Evolutionary conservation across 495 filamentous ascomycete species (phyloP), one percentile per base, ranked within the genome.

Genomic region (Podospora sp.): DNA sequence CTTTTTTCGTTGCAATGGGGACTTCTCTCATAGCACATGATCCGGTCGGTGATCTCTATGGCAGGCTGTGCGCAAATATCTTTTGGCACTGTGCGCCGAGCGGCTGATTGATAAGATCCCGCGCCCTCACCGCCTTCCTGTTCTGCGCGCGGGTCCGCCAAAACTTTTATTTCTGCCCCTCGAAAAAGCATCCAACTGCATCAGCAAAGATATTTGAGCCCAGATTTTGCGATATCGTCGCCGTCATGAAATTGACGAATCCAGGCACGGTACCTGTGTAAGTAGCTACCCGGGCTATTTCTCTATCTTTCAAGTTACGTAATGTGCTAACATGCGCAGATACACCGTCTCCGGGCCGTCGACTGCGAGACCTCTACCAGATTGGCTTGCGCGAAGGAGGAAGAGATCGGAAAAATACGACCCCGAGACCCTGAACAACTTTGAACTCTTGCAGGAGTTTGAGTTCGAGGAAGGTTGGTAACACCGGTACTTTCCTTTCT

Each of bases 381-480:
- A 99, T 81, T 99, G 96, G 85, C 90, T 98, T 62, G 89, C 92
- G 14, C 86, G 93, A 66, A 92, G 94, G 60, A 85, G 94, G 71
- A 98, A 97, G 82, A 87, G 93, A 76, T 96, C 92, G 70, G 83
- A 97, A 69, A 98, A 97, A 78, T 89, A 93, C 66, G 95, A 98
- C 73, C 87, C 91, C 58, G 94, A 97, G 70, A 97, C 91, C 79
- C 89, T 92, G 63, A 96, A 92, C 75, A 90, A 95, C 60, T 90
- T 99, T 66, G 96, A 99, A 77, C 82, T 99, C 58, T 84, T 99
- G 25, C 96, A 99, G 73, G 94, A 98, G 73, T 99, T 99, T 75
- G 94, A 96, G 72, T 99, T 98, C 69, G 95, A 98, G 73, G 96
- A 99, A 78, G 73, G 73, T 69, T 27, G 5, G 73, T 66, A 27